phyloP scores from a whole-genome alignment of 371 early-diverging fungal genomes.

The Actinomortierella ambigua region DNA sequence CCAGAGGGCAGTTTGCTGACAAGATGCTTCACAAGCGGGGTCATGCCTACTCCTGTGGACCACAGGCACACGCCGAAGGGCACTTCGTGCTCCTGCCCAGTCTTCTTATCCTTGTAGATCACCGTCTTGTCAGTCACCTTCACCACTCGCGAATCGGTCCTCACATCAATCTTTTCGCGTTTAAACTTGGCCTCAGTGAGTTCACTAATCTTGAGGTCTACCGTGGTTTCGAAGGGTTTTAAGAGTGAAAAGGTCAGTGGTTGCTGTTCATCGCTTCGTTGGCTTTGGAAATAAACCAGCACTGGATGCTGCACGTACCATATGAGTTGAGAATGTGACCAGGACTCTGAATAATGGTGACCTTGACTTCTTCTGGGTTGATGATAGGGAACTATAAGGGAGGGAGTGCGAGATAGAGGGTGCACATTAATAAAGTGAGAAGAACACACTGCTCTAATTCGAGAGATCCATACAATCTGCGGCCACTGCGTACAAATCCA shows the following conservation, averaged over 20 bases:
- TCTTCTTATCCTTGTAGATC: slow-evolving; percentile 51
- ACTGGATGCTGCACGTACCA: slow-evolving; percentile 50
- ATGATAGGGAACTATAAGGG: slow-evolving; percentile 60
- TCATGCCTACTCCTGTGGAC: slow-evolving; percentile 82
- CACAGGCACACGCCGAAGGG: slow-evolving; percentile 83
- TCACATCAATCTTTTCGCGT: slow-evolving; percentile 73
- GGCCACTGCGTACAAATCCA: slow-evolving; percentile 56
- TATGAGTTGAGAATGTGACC: slow-evolving; percentile 86
- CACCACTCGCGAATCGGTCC: slow-evolving; percentile 74
- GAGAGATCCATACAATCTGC: slow-evolving; percentile 1
- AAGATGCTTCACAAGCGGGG: slow-evolving; percentile 56
- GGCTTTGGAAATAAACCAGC: slow-evolving; percentile 1
- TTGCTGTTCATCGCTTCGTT: neutral
- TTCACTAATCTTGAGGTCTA: slow-evolving; percentile 45
- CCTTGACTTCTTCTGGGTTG: slow-evolving; percentile 67
- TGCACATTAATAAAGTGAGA: slow-evolving; percentile 2
- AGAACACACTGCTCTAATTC: neutral
- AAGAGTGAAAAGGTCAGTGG: slow-evolving; percentile 1
- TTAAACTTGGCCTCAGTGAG: slow-evolving; percentile 77
- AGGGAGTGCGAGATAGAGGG: neutral
- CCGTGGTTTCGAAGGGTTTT: neutral
- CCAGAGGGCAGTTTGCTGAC: slow-evolving; percentile 61
- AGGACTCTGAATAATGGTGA: slow-evolving; percentile 73
- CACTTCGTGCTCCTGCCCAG: slow-evolving; percentile 50
- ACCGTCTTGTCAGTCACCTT: slow-evolving; percentile 59